phyloP scores from a whole-genome alignment of 441 rosid species.

The Populus hybrid region DNA sequence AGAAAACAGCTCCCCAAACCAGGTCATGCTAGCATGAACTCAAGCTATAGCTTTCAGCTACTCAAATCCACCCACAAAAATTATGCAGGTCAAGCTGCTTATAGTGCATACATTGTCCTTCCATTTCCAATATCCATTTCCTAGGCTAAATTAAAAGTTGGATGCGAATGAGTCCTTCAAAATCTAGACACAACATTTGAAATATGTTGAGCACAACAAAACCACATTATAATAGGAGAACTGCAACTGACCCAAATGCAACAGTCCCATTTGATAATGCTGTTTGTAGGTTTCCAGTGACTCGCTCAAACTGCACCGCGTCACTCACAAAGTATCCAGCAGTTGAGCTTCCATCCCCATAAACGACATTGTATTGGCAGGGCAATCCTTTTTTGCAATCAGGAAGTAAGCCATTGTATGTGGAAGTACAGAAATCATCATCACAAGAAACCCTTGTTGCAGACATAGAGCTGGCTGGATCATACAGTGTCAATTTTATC shows the following conservation, averaged over 20 bases:
- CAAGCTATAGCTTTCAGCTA: background rate
- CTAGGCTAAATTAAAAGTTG: background rate
- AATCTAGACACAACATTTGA: background rate
- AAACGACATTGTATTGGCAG: conserved; percentile 63
- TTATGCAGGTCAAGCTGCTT: background rate
- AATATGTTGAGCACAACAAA: background rate
- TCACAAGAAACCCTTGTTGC: conserved; percentile 46
- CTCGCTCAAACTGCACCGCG: conserved; percentile 43
- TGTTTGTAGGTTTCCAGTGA: conserved; percentile 59
- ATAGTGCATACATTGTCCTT: background rate
- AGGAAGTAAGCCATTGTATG: conserved; percentile 47
- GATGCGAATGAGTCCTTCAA: background rate
- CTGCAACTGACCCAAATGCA: conserved; percentile 66
- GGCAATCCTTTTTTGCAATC: conserved; percentile 55
- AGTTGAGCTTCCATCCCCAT: conserved; percentile 89
- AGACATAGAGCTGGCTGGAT: conserved; percentile 53
- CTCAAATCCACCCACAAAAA: background rate
- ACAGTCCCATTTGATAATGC: conserved; percentile 54
- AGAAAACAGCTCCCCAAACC: background rate
- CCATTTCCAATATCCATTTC: conserved; percentile 3
- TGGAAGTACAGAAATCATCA: conserved; percentile 58
- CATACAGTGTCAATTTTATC: conserved; percentile 59
- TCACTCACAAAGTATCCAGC: conserved; percentile 75
- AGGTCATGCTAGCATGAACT: background rate
- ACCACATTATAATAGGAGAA: background rate